Evolutionary conservation across 257 asterid species (phyloP).

Genomic region (Ehretia macrophylla): DNA sequence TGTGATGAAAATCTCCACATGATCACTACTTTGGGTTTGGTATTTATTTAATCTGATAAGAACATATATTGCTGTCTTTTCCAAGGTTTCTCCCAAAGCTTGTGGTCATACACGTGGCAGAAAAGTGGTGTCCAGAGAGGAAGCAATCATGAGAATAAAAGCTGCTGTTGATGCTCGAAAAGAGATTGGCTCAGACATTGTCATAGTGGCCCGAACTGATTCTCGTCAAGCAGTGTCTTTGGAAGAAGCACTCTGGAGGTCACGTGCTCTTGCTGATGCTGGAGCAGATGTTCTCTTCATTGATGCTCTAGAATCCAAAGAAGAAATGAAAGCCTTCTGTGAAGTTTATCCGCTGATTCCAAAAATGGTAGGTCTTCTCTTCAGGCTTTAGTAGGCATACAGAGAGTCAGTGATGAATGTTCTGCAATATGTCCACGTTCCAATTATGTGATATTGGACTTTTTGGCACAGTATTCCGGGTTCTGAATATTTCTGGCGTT

Average conservation of each 20-base stretch:
- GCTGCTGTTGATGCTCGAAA: conserved; percentile 93
- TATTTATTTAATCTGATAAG: too few relatives aligned
- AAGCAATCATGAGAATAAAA: conserved; percentile 69
- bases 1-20: too few relatives aligned
- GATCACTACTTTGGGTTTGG: too few relatives aligned
- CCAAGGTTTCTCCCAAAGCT: conserved; percentile 90
- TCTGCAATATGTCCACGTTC: not conserved
- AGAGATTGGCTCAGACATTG: conserved; percentile 90
- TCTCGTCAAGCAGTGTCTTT: conserved; percentile 92
- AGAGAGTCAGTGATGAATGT: not conserved
- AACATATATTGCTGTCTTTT: conserved; percentile 10
- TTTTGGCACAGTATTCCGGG: too few relatives aligned
- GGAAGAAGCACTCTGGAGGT: conserved; percentile 85
- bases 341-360: conserved; percentile 71
- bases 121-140: conserved; percentile 84
- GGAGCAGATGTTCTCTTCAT: conserved; percentile 95
- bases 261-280: conserved; percentile 79
- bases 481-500: too few relatives aligned
- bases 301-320: conserved; percentile 89
- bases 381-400: conserved; percentile 1
- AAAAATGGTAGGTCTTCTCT: conserved; percentile 57
- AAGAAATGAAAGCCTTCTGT: conserved; percentile 87
- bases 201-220: conserved; percentile 93
- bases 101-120: conserved; percentile 95
- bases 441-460: not conserved